Conservation (phyloP, 345 rosid species). For the Camelina neglecta region DNA sequence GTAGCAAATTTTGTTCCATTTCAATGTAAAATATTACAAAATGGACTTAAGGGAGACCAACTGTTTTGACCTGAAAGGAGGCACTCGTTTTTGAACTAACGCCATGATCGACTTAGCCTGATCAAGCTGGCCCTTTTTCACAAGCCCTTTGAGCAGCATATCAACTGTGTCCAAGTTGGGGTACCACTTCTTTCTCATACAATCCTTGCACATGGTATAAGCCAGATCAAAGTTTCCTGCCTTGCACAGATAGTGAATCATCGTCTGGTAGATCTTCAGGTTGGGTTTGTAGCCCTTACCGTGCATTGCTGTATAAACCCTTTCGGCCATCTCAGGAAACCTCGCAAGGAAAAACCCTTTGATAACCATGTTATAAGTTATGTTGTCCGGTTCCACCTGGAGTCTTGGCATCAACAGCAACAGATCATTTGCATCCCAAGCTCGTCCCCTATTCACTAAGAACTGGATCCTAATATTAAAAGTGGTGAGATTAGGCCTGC, state of each 20-base stretch:
- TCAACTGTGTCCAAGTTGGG: slow-evolving; percentile 63
- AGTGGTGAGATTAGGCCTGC: slow-evolving; percentile 73
- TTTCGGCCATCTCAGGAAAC: slow-evolving; percentile 75
- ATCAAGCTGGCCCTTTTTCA: slow-evolving; percentile 49
- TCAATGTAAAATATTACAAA: slow-evolving; percentile 35
- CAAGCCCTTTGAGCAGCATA: slow-evolving; percentile 62
- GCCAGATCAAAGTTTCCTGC: slow-evolving; percentile 65
- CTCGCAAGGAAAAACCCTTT: slow-evolving; percentile 78
- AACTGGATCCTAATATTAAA: slow-evolving; percentile 79
- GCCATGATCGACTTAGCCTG: slow-evolving; percentile 59
- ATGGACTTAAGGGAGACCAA: slow-evolving; percentile 50
- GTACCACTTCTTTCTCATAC: slow-evolving; percentile 69
- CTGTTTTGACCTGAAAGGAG: slow-evolving; percentile 64
- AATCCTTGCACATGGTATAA: slow-evolving; percentile 72
- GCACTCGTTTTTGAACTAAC: slow-evolving; percentile 54
- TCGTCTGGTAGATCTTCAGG: slow-evolving; percentile 72
- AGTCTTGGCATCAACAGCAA: slow-evolving; percentile 65
- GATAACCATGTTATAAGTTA: slow-evolving; percentile 78
- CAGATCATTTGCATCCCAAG: slow-evolving; percentile 76
- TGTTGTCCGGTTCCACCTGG: slow-evolving; percentile 62
- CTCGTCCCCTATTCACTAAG: slow-evolving; percentile 61
- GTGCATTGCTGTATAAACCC: slow-evolving; percentile 67
- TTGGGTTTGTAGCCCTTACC: slow-evolving; percentile 59
- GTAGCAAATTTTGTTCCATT: slow-evolving; percentile 25
- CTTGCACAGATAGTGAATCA: slow-evolving; percentile 80